phyloP scores from a whole-genome alignment of 108 stramenopile genomes.

The Pseudonitzschia delicatissima region DNA sequence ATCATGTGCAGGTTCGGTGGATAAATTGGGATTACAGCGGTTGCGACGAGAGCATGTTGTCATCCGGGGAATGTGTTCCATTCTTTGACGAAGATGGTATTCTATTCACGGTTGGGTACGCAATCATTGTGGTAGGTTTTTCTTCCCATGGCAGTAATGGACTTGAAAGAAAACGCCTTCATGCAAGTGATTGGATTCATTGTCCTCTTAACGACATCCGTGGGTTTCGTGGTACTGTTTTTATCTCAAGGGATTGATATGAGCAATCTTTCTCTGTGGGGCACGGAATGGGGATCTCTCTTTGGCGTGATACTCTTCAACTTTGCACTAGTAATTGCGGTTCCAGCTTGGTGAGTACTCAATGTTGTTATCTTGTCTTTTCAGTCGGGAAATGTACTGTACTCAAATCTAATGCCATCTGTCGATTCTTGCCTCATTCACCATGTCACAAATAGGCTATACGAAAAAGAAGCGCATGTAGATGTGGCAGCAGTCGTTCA shows the following conservation, averaged over 20 bases:
- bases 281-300: slow-evolving; percentile 38
- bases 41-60: slow-evolving; percentile 31
- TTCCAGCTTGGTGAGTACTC: slow-evolving; percentile 57
- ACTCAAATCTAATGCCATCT: background rate
- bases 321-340: slow-evolving; percentile 64
- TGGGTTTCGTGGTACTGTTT: slow-evolving; percentile 40
- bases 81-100: slow-evolving; percentile 32
- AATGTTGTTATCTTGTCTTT: background rate
- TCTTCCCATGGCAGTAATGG: slow-evolving; percentile 59
- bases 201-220: slow-evolving; percentile 34
- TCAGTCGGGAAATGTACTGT: background rate
- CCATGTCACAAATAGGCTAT: slow-evolving; percentile 21
- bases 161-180: slow-evolving; percentile 53
- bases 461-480: slow-evolving; percentile 59
- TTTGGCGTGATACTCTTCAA: slow-evolving; percentile 74
- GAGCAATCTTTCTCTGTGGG: slow-evolving; percentile 46
- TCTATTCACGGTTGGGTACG: slow-evolving; percentile 52
- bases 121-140: slow-evolving; percentile 37
- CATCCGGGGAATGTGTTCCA: slow-evolving; percentile 49
- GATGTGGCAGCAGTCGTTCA: slow-evolving; percentile 43
- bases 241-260: slow-evolving; percentile 24
- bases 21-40: slow-evolving; percentile 31
- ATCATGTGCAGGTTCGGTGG: slow-evolving; percentile 14
- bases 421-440: background rate
- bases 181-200: slow-evolving; percentile 55